Conservation (phyloP, 495 filamentous ascomycete genomes). For the Podospora pseudocomata region DNA sequence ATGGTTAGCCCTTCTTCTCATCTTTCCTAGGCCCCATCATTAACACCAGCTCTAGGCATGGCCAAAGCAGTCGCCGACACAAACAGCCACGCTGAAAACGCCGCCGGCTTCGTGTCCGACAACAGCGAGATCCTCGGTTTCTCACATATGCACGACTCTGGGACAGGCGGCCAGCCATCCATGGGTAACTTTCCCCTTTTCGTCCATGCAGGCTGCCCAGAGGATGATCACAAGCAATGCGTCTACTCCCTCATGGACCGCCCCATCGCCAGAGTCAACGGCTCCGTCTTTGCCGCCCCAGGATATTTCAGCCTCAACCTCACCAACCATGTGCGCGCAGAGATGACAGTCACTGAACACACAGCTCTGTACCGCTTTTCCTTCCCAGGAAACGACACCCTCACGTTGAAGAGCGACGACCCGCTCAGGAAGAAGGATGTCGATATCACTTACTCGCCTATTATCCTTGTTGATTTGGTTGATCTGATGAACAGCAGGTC, state of each 20-base stretch:
- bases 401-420: slow-evolving; percentile 11
- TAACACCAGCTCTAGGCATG: slow-evolving; percentile 45
- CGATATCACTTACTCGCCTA: slow-evolving; percentile 48
- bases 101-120: slow-evolving; percentile 66
- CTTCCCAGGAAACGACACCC: slow-evolving; percentile 42
- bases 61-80: slow-evolving; percentile 67
- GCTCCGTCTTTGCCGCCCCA: slow-evolving; percentile 54
- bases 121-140: slow-evolving; percentile 48
- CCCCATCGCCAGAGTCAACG: slow-evolving; percentile 44
- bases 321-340: slow-evolving; percentile 58
- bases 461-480: slow-evolving; percentile 61
- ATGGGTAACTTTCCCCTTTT: slow-evolving; percentile 77
- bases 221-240: slow-evolving; percentile 60
- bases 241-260: slow-evolving; percentile 52
- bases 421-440: background rate
- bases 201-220: slow-evolving; percentile 60
- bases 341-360: slow-evolving; percentile 67
- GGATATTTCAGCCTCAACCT: slow-evolving; percentile 67
- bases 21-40: background rate
- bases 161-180: slow-evolving; percentile 53
- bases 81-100: slow-evolving; percentile 53
- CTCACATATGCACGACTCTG: slow-evolving; percentile 67
- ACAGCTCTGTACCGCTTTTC: slow-evolving; percentile 67
- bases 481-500: slow-evolving; percentile 59
- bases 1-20: slow-evolving; percentile 41